Conservation (phyloP, 2,329 filamentous ascomycete species). For the Aspergillus thermomutatus region DNA sequence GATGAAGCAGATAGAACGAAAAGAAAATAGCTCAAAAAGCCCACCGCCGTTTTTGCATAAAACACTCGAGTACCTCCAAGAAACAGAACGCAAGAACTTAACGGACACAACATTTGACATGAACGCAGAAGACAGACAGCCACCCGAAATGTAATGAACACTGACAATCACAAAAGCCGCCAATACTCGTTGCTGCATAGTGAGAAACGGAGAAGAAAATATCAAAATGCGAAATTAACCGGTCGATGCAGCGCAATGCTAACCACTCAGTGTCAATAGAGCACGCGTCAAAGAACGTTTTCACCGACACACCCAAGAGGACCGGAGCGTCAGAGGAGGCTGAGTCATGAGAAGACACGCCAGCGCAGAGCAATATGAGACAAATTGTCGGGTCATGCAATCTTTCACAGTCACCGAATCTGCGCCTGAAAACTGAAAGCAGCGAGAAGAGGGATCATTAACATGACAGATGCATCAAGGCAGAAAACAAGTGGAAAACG, state of each 20-base stretch:
- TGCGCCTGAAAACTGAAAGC: conserved; percentile 2
- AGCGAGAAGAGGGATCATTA: conserved; percentile 3
- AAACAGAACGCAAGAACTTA: conserved; percentile 2
- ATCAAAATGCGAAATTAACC: conserved; percentile 1
- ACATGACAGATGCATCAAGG: conserved; percentile 1
- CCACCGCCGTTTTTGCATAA: conserved; percentile 10
- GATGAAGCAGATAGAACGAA: conserved; percentile 16
- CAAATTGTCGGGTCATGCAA: background rate
- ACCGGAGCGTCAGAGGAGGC: background rate
- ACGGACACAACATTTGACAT: background rate
- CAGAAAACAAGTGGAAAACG: background rate
- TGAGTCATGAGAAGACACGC: background rate
- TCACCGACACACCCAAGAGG: background rate
- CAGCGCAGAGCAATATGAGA: background rate
- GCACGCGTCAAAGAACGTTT: background rate
- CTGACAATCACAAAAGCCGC: conserved; percentile 4
- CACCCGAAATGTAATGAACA: conserved; percentile 23
- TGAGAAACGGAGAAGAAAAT: background rate
- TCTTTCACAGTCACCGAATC: background rate
- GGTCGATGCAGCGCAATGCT: background rate
- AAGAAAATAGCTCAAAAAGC: conserved; percentile 9
- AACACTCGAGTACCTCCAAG: background rate
- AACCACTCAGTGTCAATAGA: background rate
- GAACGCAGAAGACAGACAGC: conserved; percentile 21
- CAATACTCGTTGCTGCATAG: background rate